A percentile compares a stretch with the other conserved stretches of the same genome.
Conservation (phyloP, 1,284 basidiomycete species). For the Acaromyces ingoldii region DNA sequence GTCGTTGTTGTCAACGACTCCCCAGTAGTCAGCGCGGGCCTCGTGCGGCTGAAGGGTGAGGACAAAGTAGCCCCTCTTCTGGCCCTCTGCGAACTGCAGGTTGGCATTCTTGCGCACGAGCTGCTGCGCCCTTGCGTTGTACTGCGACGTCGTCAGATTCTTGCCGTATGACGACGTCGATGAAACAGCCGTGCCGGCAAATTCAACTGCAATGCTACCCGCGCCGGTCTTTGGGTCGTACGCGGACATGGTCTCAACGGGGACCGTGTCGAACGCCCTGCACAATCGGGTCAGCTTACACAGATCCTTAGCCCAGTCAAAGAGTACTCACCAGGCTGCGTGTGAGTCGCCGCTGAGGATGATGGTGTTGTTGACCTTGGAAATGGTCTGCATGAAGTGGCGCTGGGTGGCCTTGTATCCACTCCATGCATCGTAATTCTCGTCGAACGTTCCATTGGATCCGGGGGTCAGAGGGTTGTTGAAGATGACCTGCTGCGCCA, state of each 20-base stretch:
- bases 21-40: constrained; percentile 61
- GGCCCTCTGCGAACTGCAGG: constrained; percentile 65
- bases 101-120: constrained; percentile 58
- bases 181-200: constrained; percentile 64
- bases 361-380: constrained; percentile 57
- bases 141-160: constrained; percentile 54
- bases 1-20: constrained; percentile 59
- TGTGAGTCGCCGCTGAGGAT: constrained; percentile 63
- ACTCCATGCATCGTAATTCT: constrained; percentile 63
- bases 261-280: no score
- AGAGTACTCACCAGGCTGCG: constrained; percentile 59
- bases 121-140: constrained; percentile 48
- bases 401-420: constrained; percentile 62
- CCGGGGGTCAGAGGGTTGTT: constrained; percentile 22
- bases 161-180: constrained; percentile 59
- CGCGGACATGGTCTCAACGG: no score
- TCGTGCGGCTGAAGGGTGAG: constrained; percentile 20
- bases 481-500: constrained; percentile 55
- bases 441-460: constrained; percentile 52
- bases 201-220: constrained; percentile 62
- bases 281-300: no score
- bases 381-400: constrained; percentile 59
- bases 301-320: no score
- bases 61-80: constrained; percentile 61
- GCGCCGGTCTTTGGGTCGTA: constrained; percentile 60